Base-by-base conservation (phyloP, 257 asterid genomes). In the Echites panduratus region DNA sequence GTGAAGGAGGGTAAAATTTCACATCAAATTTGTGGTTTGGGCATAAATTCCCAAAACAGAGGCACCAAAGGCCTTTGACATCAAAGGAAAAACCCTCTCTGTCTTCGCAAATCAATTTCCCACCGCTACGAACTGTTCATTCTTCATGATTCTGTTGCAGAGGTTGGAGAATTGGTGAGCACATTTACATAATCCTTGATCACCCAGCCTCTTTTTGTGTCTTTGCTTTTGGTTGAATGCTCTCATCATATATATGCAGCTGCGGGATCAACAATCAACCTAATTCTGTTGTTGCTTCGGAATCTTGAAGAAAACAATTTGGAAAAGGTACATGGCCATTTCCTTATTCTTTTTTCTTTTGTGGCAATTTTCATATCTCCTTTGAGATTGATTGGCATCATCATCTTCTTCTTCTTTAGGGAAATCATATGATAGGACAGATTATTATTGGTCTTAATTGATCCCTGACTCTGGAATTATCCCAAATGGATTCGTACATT, bases 91-190 rank as follows among this genome's bases (percentile, higher is more conserved):
- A 69, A 70, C 45, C 75, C n/a, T n/a, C n/a, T n/a, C 57, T 19
- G 17, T 59, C 22, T 50, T 52, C 50, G 53, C 41, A 14, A 52
- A 40, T 65, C 63, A 72, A 61, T 61, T 72, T 43, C 24, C 22
- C 16, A 26, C 41, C 19, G 11, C 17, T 2, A 19, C 48, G 17
- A 22, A 38, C 24, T 29, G 5, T 43, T 75, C 45, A 43, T 38
- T 49, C 70, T 11, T 62, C 56, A 35, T 24, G 27, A 58, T 68
- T 29, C 32, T n/a, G n/a, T n/a, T n/a, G 66, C 70, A 70, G 54
- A 69, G 71, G 29, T 59, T 20, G 66, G 66, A 52, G 71, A 61
- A 47, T 44, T 56, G 73, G 56, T 68, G 52, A 58, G 47, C 63
- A 58, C 32, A 26, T 38, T 49, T 40, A 52, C 50, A 26, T 63